A percentile compares a stretch with the other conserved stretches of the same genome.
Conservation (phyloP, 1,284 basidiomycete species). For the Trichosporon ovoides region DNA sequence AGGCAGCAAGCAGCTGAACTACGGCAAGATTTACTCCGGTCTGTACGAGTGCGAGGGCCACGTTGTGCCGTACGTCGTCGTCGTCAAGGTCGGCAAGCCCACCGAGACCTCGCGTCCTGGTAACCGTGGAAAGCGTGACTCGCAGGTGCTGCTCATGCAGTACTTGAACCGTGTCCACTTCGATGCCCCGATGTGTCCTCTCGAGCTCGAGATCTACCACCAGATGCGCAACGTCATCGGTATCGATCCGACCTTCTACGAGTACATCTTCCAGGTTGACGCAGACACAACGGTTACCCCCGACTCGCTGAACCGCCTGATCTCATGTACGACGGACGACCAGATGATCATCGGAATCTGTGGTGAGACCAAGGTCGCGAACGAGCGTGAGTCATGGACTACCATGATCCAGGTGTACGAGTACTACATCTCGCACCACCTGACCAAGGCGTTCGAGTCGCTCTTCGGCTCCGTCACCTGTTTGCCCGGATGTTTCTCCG, state of each 20-base stretch:
- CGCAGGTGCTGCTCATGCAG: slow-evolving; percentile 89
- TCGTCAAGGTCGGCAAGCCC: slow-evolving; percentile 95
- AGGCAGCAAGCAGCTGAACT: slow-evolving; percentile 86
- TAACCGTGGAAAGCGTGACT: slow-evolving; percentile 96
- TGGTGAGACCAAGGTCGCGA: slow-evolving; percentile 89
- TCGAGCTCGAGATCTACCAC: slow-evolving; percentile 96
- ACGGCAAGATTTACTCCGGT: slow-evolving; percentile 93
- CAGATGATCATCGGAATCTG: slow-evolving; percentile 97
- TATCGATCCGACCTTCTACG: slow-evolving; percentile 95
- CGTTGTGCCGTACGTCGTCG: slow-evolving; percentile 89
- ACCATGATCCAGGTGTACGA: slow-evolving; percentile 98
- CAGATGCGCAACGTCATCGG: slow-evolving; percentile 99
- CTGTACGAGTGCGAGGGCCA: slow-evolving; percentile 94
- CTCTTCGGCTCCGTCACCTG: slow-evolving; percentile 96
- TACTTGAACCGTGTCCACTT: slow-evolving; percentile 94
- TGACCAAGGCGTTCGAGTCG: slow-evolving; percentile 93
- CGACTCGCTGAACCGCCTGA: slow-evolving; percentile 78
- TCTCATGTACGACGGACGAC: slow-evolving; percentile 67
- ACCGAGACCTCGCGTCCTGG: slow-evolving; percentile 90
- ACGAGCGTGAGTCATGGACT: slow-evolving; percentile 85
- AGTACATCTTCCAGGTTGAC: slow-evolving; percentile 95
- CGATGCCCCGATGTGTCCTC: slow-evolving; percentile 87
- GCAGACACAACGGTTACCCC: slow-evolving; percentile 88
- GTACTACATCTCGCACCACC: slow-evolving; percentile 97
- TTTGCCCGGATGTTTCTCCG: slow-evolving; percentile 95